These are phyloP conservation scores for Phaffia tasmanica DNA, from an alignment of 768 basidiomycete species.

Conservation along the genomic window DNA sequence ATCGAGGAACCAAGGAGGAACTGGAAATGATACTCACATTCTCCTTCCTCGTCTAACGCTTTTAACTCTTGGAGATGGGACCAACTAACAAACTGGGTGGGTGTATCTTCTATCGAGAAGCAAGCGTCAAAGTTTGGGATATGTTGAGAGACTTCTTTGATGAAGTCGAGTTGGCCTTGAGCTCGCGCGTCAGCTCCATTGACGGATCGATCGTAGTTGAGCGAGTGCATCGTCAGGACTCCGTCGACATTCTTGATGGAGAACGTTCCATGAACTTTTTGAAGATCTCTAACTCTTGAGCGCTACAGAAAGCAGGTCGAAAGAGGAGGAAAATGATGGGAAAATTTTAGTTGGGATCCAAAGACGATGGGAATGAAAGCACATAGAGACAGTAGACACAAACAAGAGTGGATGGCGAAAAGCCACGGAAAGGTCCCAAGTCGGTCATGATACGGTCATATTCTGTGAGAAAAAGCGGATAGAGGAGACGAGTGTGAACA, in stretches of 20 bases:
- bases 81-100: conserved; percentile 29
- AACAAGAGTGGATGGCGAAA: conserved; percentile 11
- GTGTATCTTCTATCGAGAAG: conserved; percentile 32
- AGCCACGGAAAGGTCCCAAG: conserved; percentile 30
- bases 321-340: neutral
- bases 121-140: conserved; percentile 30
- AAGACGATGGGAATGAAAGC: neutral
- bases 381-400: neutral
- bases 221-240: neutral
- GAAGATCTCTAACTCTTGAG: conserved; percentile 25
- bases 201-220: conserved; percentile 24
- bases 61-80: conserved; percentile 30
- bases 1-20: neutral
- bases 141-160: conserved; percentile 16
- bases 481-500: neutral
- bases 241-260: conserved; percentile 9
- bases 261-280: conserved; percentile 4
- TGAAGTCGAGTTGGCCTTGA: conserved; percentile 29
- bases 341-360: neutral
- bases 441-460: conserved; percentile 33
- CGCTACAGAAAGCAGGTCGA: neutral
- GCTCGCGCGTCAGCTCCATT: conserved; percentile 29
- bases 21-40: conserved; percentile 29
- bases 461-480: conserved; percentile 29
- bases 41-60: conserved; percentile 29